A percentile compares a stretch with the other conserved stretches of the same genome.
These are phyloP conservation scores for Heterobasidion occidentale DNA, from an alignment of 1,284 basidiomycete species.

Conservation along the genomic window DNA sequence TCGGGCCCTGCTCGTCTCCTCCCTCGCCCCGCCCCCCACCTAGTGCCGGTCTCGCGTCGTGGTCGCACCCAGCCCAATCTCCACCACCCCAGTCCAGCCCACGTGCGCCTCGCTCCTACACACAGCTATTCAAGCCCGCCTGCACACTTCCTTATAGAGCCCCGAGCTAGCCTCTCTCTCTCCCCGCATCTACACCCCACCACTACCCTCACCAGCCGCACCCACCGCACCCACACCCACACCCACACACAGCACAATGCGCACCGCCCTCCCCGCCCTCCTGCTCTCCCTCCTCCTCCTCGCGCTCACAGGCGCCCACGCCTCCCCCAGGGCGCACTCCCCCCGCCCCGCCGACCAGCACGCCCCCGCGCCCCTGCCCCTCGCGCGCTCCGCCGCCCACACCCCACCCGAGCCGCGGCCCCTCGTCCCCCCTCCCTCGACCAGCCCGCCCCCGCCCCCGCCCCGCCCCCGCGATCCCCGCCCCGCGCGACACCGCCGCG, in stretches of 20 bases:
- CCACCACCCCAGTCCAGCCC: too few species aligned
- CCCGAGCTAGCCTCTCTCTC: too few species aligned
- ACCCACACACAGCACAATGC: background rate
- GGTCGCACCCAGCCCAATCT: too few species aligned
- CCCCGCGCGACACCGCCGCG: background rate
- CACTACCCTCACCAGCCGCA: background rate
- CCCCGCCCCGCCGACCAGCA: background rate
- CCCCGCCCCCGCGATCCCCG: background rate
- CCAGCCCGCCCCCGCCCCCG: background rate
- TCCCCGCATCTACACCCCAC: background rate
- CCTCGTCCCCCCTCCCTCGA: background rate
- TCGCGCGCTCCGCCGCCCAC: background rate
- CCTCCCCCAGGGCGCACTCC: background rate
- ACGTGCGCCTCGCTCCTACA: too few species aligned
- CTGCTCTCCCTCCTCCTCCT: background rate
- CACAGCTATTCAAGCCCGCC: too few species aligned
- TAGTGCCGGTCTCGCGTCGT: too few species aligned
- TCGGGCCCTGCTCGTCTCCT: too few species aligned
- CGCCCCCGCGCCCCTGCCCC: background rate
- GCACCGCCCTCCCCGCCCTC: background rate
- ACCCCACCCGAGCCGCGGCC: background rate
- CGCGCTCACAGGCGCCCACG: background rate
- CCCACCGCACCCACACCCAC: background rate
- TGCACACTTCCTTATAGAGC: background rate
- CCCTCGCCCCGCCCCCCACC: too few species aligned